Base-by-base conservation (phyloP, 192 early-diverging fungal species). In the Lunasporangiospora selenospora region DNA sequence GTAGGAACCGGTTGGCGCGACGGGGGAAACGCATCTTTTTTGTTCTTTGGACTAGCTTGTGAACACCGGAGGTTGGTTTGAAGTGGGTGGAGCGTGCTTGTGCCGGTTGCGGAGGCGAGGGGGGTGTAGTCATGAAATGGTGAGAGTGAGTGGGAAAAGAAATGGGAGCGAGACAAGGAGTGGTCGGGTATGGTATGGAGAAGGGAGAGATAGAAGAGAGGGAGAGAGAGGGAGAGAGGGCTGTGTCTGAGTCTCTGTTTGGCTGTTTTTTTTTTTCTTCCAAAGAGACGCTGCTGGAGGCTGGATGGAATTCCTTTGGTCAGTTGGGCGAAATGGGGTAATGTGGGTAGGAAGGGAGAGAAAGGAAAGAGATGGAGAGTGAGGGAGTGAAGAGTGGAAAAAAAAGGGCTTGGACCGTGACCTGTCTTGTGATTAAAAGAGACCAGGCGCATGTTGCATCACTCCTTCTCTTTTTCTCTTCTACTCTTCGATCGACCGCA, bases 11-110 rank as follows among this genome's bases (percentile, higher is more conserved):
- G 54, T 58, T 62, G 27, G 60, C 69, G 18, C 69, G 69, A 55
- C 69, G 69, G 8, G 69, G 69, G 48, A 73, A 73, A 2, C 61
- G 53, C 69, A 73, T 73, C 58, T 73, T 73, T 33, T 73, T 73
- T 21, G 69, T 73, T 62, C 69, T 46, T 12, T 63, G 23, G 26
- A 63, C 60, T 13, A 73, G 61, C 40, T 73, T 73, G 7, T 73
- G 60, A 13, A 73, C 55, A 37, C 66, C 66, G 19, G 49, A 32
- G 16, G 38, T 27, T 11, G 45, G 47, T 45, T 65, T 65, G 53
- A 56, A 61, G 13, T 58, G 33, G 42, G 60, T 46, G 6, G 60
- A 58, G 15, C 60, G 54, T n/a, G n/a, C n/a, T n/a, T n/a, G n/a
- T n/a, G n/a, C n/a, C n/a, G 19, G 59, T 47, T 15, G 40, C 32